A percentile compares a stretch with the other conserved stretches of the same genome.
Evolutionary conservation across 1,284 basidiomycete species (phyloP).

Genomic region (Coniferiporia sulphurascens): DNA sequence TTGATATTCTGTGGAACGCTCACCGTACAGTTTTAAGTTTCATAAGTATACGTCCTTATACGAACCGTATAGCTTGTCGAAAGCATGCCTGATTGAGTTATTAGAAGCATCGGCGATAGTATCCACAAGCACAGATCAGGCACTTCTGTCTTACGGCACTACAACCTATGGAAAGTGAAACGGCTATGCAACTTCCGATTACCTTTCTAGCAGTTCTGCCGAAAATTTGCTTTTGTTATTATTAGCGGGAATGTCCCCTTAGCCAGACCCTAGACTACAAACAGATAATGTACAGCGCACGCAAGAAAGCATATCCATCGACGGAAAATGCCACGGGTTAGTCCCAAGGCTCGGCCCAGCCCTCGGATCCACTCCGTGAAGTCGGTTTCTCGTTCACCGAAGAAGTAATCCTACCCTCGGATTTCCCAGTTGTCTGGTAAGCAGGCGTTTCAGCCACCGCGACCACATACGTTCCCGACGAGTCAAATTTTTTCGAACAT

Average conservation of each 20-base stretch:
- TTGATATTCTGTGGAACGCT: no score
- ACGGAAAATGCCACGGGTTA: background rate
- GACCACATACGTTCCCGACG: background rate
- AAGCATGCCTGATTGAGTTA: no score
- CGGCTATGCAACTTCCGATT: no score
- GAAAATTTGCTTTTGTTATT: no score
- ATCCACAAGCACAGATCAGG: no score
- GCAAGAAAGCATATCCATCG: background rate
- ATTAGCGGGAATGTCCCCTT: background rate
- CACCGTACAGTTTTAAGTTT: no score
- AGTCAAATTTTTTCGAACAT: slow-evolving; percentile 4
- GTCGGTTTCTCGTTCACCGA: background rate
- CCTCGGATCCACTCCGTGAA: background rate
- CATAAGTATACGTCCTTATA: no score
- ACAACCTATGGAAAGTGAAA: no score
- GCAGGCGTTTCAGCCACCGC: slow-evolving; percentile 1
- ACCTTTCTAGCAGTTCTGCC: no score
- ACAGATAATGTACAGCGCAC: background rate
- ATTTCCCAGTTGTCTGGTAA: background rate
- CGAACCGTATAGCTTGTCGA: no score
- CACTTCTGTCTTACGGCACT: no score
- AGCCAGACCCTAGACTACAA: slow-evolving; percentile 4
- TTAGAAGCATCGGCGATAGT: no score
- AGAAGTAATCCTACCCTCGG: background rate
- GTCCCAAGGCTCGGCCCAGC: background rate